Evolutionary conservation across 257 asterid species (phyloP).

Genomic region (Penstemon eatonii): DNA sequence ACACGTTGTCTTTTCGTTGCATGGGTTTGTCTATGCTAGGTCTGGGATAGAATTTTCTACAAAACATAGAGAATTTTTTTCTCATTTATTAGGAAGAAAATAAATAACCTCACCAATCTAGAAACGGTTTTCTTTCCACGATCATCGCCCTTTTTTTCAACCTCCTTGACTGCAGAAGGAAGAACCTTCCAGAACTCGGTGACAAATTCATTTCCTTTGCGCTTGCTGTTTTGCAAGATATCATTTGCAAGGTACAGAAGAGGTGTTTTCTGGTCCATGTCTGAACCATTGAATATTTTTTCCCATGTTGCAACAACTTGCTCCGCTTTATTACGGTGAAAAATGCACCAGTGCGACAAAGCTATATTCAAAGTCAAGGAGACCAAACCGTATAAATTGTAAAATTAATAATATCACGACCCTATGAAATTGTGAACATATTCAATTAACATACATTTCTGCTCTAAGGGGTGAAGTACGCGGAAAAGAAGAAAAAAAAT

Average conservation of each 20-base stretch:
- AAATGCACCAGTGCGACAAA: conserved; percentile 94
- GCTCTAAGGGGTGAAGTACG: not conserved
- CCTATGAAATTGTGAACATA: not conserved
- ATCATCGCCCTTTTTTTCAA: conserved; percentile 66
- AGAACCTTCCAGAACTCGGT: conserved; percentile 93
- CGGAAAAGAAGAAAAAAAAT: not conserved
- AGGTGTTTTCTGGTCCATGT: conserved; percentile 69
- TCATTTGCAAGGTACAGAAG: conserved; percentile 94
- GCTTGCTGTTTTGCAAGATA: conserved; percentile 88
- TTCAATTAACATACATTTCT: conserved; percentile 1
- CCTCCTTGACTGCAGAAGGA: conserved; percentile 81
- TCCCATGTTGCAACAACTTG: conserved; percentile 88
- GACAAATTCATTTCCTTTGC: conserved; percentile 90
- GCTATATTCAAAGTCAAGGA: conserved; percentile 61
- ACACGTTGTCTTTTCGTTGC: too few relatives aligned
- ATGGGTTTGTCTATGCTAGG: too few relatives aligned
- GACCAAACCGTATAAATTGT: not conserved
- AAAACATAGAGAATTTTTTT: too few relatives aligned
- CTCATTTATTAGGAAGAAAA: too few relatives aligned
- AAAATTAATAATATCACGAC: not conserved
- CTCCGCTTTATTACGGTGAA: conserved; percentile 89
- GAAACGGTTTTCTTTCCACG: conserved; percentile 65
- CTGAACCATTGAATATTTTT: conserved; percentile 70
- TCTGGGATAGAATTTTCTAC: too few relatives aligned
- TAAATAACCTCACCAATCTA: conserved; percentile 67